These are phyloP conservation scores for Hortaea werneckii DNA, from an alignment of 2,329 filamentous ascomycete species.

Conservation along the genomic window DNA sequence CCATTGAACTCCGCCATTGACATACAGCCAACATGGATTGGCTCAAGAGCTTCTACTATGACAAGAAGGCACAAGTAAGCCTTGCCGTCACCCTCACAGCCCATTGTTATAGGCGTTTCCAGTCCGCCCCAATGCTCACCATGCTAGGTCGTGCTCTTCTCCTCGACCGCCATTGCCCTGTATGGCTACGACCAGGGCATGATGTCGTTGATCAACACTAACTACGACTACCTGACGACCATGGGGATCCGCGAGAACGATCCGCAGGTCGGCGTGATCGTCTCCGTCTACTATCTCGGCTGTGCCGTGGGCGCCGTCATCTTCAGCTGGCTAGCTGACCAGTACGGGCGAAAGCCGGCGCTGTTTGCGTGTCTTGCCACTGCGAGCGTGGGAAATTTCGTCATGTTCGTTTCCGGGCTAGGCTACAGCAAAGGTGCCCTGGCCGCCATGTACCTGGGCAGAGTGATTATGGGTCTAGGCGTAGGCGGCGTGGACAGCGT, in stretches of 20 bases:
- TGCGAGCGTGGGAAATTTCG: conserved; percentile 45
- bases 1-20: background rate
- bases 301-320: conserved; percentile 48
- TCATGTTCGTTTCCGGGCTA: conserved; percentile 51
- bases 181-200: conserved; percentile 40
- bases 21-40: conserved; percentile 10
- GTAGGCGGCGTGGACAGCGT: conserved; percentile 52
- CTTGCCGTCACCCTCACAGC: background rate
- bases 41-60: conserved; percentile 15
- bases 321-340: conserved; percentile 47
- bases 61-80: conserved; percentile 21
- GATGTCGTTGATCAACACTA: conserved; percentile 48
- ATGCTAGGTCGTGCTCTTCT: conserved; percentile 42
- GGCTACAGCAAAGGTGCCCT: conserved; percentile 33
- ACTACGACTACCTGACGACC: conserved; percentile 44
- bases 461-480: conserved; percentile 46
- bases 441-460: conserved; percentile 40
- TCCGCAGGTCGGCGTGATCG: conserved; percentile 48
- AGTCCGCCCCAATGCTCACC: background rate
- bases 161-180: conserved; percentile 43
- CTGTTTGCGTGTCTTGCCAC: conserved; percentile 47
- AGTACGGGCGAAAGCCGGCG: conserved; percentile 43
- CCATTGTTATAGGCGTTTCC: background rate
- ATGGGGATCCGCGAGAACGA: conserved; percentile 45
- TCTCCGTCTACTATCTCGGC: conserved; percentile 54